Evolutionary conservation across 2,329 filamentous ascomycete species (phyloP).

Genomic region (Mollisia scopiformis): DNA sequence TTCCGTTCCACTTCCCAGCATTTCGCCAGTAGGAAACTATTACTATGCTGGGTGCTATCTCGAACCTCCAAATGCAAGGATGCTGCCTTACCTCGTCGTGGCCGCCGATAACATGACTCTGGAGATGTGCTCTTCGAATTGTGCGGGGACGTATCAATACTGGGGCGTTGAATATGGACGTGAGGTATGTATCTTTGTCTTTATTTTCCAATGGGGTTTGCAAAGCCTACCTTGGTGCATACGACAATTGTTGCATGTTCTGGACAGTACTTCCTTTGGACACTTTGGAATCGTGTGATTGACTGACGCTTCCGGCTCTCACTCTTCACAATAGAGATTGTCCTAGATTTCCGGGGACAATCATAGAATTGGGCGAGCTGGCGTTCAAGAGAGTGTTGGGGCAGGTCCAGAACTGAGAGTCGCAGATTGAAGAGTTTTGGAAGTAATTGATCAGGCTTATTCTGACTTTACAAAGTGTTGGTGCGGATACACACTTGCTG

Average conservation of each 20-base stretch:
- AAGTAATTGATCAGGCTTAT: neutral
- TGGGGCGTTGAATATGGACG: conserved; percentile 35
- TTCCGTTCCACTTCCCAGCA: neutral
- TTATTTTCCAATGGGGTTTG: no score
- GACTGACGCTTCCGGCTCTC: no score
- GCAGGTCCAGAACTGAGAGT: no score
- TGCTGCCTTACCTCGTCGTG: neutral
- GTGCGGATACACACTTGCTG: neutral
- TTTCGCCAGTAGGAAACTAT: neutral
- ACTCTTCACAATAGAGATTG: no score
- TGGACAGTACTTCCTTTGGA: no score
- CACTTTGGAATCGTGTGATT: no score
- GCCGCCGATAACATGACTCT: conserved; percentile 8
- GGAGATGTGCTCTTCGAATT: conserved; percentile 3
- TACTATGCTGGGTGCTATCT: conserved; percentile 20
- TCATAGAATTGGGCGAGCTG: no score
- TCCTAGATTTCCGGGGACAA: no score
- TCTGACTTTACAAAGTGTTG: neutral
- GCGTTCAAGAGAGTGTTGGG: no score
- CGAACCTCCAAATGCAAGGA: conserved; percentile 10
- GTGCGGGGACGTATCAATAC: conserved; percentile 37
- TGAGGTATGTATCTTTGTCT: conserved; percentile 12
- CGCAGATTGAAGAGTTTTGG: no score
- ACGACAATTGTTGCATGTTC: no score
- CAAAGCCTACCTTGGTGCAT: no score